Conservation (phyloP, 2,329 filamentous ascomycete genomes). For the Bipolaris victoriae region DNA sequence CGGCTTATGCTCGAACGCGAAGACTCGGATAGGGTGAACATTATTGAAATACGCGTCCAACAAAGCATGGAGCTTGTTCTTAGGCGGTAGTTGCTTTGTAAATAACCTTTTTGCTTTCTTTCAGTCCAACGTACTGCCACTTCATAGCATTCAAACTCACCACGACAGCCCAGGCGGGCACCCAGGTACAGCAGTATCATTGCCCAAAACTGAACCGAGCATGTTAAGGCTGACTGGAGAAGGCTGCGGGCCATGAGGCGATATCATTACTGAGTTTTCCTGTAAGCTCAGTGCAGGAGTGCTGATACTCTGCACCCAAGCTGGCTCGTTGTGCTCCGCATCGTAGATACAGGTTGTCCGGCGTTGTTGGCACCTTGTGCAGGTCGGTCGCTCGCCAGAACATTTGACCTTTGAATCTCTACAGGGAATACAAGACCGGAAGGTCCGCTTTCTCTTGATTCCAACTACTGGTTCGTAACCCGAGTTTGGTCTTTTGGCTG, state of each 20-base stretch:
- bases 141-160: slow-evolving; percentile 12
- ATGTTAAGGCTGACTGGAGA: slow-evolving; percentile 16
- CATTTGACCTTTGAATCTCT: slow-evolving; percentile 43
- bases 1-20: slow-evolving; percentile 42
- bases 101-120: slow-evolving; percentile 27
- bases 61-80: slow-evolving; percentile 31
- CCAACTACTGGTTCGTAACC: slow-evolving; percentile 30
- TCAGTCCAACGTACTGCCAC: not conserved
- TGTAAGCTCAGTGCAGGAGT: slow-evolving; percentile 20
- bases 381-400: slow-evolving; percentile 40
- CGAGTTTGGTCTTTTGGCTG: slow-evolving; percentile 23
- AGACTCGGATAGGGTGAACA: slow-evolving; percentile 36
- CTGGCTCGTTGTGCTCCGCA: slow-evolving; percentile 38
- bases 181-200: slow-evolving; percentile 18
- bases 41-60: slow-evolving; percentile 44
- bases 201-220: slow-evolving; percentile 6
- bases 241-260: slow-evolving; percentile 24
- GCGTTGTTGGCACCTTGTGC: slow-evolving; percentile 37
- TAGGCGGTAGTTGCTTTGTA: slow-evolving; percentile 31
- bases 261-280: slow-evolving; percentile 14
- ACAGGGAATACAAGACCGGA: slow-evolving; percentile 40
- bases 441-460: slow-evolving; percentile 42
- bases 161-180: slow-evolving; percentile 34
- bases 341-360: slow-evolving; percentile 36
- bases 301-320: slow-evolving; percentile 40